Percentiles rank a stretch among this genome's conserved stretches.
These are phyloP conservation scores for Cymodocea nodosa DNA, from an alignment of 116 monocot genomes.

Conservation along the genomic window DNA sequence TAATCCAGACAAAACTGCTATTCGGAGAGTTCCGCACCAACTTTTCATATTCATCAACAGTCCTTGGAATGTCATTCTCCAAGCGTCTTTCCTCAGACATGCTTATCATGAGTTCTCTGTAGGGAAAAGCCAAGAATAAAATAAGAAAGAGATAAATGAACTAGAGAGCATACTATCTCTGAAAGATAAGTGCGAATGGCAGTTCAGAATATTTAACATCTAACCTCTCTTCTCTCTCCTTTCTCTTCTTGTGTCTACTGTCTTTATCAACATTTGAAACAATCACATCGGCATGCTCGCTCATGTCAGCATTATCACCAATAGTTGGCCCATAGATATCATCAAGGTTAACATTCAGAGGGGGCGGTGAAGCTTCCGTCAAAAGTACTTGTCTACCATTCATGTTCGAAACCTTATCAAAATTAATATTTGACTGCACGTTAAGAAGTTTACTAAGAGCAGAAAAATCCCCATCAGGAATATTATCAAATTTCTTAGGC, in stretches of 20 bases:
- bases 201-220: not conserved
- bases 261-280: constrained; percentile 20
- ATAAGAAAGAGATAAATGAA: constrained; percentile 3
- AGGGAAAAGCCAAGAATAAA: not conserved
- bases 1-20: constrained; percentile 81
- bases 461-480: constrained; percentile 13
- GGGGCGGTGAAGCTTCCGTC: constrained; percentile 42
- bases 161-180: not conserved
- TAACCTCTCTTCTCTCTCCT: constrained; percentile 74
- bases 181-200: not conserved
- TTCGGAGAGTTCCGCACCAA: constrained; percentile 81
- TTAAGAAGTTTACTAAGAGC: constrained; percentile 3
- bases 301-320: constrained; percentile 18
- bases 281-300: constrained; percentile 4
- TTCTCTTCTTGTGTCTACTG: constrained; percentile 39
- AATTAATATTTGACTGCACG: constrained; percentile 8
- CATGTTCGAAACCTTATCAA: not conserved
- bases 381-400: constrained; percentile 6
- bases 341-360: constrained; percentile 70
- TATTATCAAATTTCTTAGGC: constrained; percentile 1
- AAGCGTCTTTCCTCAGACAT: constrained; percentile 61
- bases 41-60: constrained; percentile 85
- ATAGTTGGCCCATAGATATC: constrained; percentile 44
- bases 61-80: constrained; percentile 44
- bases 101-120: constrained; percentile 66